phyloP scores from a whole-genome alignment of 768 basidiomycete species.

The Suillus lakei region DNA sequence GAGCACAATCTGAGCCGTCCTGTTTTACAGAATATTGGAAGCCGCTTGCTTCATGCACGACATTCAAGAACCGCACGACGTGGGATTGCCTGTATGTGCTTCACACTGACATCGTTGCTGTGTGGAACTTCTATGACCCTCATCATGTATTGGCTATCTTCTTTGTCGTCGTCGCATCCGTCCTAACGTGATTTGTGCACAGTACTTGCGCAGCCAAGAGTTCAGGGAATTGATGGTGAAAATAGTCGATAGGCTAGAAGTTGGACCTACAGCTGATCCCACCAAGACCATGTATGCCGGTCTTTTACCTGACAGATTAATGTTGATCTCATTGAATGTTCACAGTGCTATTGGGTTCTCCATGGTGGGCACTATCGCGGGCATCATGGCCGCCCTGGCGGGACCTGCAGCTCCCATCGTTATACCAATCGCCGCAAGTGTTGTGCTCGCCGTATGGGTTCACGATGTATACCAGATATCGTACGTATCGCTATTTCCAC shows the following conservation, averaged over 20 bases:
- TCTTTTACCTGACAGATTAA: not conserved
- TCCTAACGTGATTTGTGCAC: too few relatives aligned
- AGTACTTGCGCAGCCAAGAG: too few relatives aligned
- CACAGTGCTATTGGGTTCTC: not conserved
- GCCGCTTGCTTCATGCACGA: too few relatives aligned
- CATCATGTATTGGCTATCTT: too few relatives aligned
- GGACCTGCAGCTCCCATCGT: constrained; percentile 2
- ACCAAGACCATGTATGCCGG: not conserved
- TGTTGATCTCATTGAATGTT: not conserved
- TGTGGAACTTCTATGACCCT: too few relatives aligned
- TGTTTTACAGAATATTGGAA: too few relatives aligned
- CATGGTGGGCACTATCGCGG: not conserved
- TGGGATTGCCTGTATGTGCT: too few relatives aligned
- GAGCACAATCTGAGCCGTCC: too few relatives aligned
- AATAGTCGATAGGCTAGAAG: not conserved
- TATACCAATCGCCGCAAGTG: not conserved
- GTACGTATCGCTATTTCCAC: not conserved
- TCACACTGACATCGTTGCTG: too few relatives aligned
- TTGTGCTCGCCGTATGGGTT: constrained; percentile 1
- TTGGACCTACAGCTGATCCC: not conserved
- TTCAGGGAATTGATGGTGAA: constrained; percentile 16
- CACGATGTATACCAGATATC: constrained; percentile 4
- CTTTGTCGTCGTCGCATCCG: too few relatives aligned
- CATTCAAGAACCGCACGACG: too few relatives aligned
- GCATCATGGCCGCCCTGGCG: not conserved